Evolutionary conservation across 495 filamentous ascomycete genomes (phyloP).

Genomic region (Penicillium malachiteum): DNA sequence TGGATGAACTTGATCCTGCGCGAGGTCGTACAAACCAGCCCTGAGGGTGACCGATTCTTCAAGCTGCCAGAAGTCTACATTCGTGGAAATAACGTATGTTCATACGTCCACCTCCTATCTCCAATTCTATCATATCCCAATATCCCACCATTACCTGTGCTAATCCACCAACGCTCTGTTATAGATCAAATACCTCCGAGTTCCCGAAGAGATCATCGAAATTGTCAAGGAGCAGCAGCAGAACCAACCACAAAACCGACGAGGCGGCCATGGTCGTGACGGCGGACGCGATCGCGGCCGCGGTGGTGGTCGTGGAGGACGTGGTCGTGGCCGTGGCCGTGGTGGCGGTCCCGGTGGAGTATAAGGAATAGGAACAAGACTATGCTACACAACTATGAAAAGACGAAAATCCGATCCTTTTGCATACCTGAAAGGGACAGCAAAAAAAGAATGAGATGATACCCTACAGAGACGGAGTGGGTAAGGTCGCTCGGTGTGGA

Average conservation of each 20-base stretch:
- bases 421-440: conserved; percentile 25
- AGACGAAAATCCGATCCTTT: conserved; percentile 6
- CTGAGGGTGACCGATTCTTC: conserved; percentile 92
- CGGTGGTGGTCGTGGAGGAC: conserved; percentile 10
- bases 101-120: neutral
- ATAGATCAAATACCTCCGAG: conserved; percentile 97
- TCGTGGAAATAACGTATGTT: conserved; percentile 87
- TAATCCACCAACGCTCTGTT: conserved; percentile 6
- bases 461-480: conserved; percentile 37
- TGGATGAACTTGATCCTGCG: conserved; percentile 99
- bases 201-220: conserved; percentile 94
- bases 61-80: conserved; percentile 91
- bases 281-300: conserved; percentile 27
- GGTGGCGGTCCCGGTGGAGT: conserved; percentile 22
- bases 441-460: conserved; percentile 40
- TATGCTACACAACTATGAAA: too few species aligned
- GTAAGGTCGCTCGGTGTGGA: conserved; percentile 29
- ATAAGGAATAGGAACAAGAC: conserved; percentile 1
- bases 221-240: conserved; percentile 84
- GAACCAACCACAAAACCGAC: conserved; percentile 60
- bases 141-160: neutral
- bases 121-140: neutral
- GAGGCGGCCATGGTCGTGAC: conserved; percentile 33
- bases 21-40: conserved; percentile 95
- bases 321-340: conserved; percentile 8